phyloP scores from a whole-genome alignment of 2,329 filamentous ascomycete species.

The Fusarium domesticum region DNA sequence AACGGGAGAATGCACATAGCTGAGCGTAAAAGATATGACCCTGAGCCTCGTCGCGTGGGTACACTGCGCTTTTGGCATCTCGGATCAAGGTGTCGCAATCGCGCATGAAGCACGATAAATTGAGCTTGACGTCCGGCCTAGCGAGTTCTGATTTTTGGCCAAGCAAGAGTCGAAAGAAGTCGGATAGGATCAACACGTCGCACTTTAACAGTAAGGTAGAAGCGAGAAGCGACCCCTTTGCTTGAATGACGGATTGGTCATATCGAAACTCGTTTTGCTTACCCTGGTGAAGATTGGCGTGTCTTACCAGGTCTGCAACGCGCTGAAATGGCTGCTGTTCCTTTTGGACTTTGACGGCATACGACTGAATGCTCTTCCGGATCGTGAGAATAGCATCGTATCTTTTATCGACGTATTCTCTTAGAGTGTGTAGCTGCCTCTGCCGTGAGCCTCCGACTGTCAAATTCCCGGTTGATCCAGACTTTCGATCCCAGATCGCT shows the following conservation, averaged over 20 bases:
- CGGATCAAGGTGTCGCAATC: constrained; percentile 33
- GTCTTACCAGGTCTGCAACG: constrained; percentile 44
- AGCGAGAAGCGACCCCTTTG: constrained; percentile 41
- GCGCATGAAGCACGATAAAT: no score
- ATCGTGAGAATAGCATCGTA: no score
- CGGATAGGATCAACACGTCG: constrained; percentile 43
- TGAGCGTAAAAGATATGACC: constrained; percentile 49
- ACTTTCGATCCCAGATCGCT: no score
- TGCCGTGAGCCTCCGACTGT: no score
- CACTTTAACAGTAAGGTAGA: constrained; percentile 45
- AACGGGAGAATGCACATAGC: constrained; percentile 38
- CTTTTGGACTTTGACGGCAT: constrained; percentile 30
- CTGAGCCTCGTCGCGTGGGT: constrained; percentile 47
- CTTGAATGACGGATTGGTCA: constrained; percentile 37
- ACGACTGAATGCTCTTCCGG: neutral
- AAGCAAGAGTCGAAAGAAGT: no score
- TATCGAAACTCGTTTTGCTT: constrained; percentile 31
- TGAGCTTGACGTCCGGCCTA: no score
- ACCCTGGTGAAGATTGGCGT: constrained; percentile 33
- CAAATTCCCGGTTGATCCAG: no score
- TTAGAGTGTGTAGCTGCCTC: no score
- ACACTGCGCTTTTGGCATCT: constrained; percentile 33
- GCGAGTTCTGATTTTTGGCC: no score
- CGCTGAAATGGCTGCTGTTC: constrained; percentile 51
- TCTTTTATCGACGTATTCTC: no score